Base-by-base conservation (phyloP, 2,329 filamentous ascomycete genomes). In the Huntiella decipiens region DNA sequence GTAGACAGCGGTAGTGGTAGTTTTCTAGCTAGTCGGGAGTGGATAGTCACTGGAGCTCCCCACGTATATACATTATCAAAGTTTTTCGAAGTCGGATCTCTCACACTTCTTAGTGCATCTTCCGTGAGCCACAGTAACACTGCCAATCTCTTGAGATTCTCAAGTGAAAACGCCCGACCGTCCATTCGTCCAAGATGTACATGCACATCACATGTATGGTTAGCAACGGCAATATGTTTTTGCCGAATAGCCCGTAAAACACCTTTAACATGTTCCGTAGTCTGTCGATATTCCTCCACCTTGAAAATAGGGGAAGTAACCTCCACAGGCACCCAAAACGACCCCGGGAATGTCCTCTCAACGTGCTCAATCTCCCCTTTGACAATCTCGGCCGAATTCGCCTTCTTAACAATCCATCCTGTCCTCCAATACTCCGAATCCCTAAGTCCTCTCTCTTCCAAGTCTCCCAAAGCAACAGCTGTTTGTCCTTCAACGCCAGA, bases 361-460 rank as follows among this genome's bases (percentile, higher is more conserved):
- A 47, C 12, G 5, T 52, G 50, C 32, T 60, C 55, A 6, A 52
- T 50, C 3, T 54, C 52, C 8, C 31, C 51, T 49, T 2, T 59
- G 56, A 39, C 56, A 54, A 3, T 16, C 13, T 36, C 41, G 8
- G 60, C 60, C n/a, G 62, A 64, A 50, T 62, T 63, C 34, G 62
- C 58, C 45, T 58, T 60, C 48, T 65, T 63, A 34, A 65, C 58
- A 19, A 63, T 58, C 62, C 61, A 64, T 44, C 57, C 54, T 1
- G 56, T 54, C n/a, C 49, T 49, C 61, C 60, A 63, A 44, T 55
- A 61, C 16, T 61, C 54, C 13, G 53, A 51, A 45, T 61, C 60
- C 4, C 54, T 48, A 7, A 45, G 39, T 3, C 52, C 51, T 6
- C 39, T 37, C 6, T 48, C 38, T 5, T 52, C 36, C 36, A 62